These are phyloP conservation scores for Cercospora sp. DNA, from an alignment of 2,329 filamentous ascomycete genomes.

Conservation along the genomic window DNA sequence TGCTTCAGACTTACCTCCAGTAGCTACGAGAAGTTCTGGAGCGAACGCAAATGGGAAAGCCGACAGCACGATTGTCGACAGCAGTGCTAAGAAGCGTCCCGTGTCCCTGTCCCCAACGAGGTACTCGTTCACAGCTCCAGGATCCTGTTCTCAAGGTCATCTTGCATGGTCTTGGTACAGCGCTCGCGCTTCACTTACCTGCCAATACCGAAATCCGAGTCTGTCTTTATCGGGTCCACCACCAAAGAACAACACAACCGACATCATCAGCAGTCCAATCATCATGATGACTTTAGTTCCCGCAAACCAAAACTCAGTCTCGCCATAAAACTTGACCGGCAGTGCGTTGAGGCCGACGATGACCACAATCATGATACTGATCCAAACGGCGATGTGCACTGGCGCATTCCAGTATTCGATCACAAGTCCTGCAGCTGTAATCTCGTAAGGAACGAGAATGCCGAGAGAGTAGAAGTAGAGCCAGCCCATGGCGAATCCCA, in stretches of 20 bases:
- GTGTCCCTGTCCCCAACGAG: constrained; percentile 45
- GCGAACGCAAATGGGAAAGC: constrained; percentile 59
- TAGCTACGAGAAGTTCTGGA: constrained; percentile 56
- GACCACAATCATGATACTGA: constrained; percentile 41
- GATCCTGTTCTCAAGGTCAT: constrained; percentile 39
- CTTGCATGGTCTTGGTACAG: neutral
- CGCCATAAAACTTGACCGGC: constrained; percentile 53
- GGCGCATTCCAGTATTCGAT: constrained; percentile 40
- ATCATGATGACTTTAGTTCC: constrained; percentile 53
- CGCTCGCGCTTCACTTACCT: neutral
- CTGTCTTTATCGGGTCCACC: constrained; percentile 54
- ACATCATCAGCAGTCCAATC: constrained; percentile 53
- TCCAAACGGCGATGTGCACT: constrained; percentile 45
- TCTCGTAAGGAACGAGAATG: constrained; percentile 43
- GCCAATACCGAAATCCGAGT: constrained; percentile 49
- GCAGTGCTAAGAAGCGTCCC: constrained; percentile 55
- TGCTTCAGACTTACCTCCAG: constrained; percentile 27
- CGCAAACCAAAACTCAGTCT: constrained; percentile 48
- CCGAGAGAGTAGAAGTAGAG: constrained; percentile 44
- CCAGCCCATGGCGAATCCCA: constrained; percentile 51
- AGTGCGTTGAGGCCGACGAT: constrained; percentile 50
- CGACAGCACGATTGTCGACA: constrained; percentile 53
- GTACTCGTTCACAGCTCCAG: constrained; percentile 52
- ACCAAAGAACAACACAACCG: constrained; percentile 58
- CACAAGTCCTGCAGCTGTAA: constrained; percentile 39